These are phyloP conservation scores for Phytopythium aichiense DNA, from an alignment of 352 stramenopile genomes.

Conservation along the genomic window DNA sequence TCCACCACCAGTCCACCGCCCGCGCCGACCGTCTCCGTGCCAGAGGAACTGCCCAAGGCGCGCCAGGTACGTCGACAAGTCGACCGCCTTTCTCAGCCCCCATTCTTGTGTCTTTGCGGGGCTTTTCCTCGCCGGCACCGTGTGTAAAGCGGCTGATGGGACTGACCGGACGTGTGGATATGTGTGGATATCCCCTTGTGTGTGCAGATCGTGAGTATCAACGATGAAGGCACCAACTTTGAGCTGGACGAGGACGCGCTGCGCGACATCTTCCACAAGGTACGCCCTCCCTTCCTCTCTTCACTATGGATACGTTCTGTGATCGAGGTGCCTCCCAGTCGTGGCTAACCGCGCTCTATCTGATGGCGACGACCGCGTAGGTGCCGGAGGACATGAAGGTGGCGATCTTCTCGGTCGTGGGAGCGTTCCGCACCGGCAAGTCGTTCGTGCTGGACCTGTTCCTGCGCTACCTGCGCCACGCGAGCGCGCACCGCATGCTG, in stretches of 20 bases:
- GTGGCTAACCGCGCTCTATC: not conserved
- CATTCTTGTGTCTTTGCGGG: not conserved
- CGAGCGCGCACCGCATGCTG: conserved; percentile 46
- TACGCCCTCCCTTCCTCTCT: conserved; percentile 7
- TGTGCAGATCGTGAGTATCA: conserved; percentile 80
- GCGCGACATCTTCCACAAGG: conserved; percentile 65
- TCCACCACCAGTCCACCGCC: conserved; percentile 6
- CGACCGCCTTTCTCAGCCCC: not conserved
- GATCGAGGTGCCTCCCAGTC: too few species aligned
- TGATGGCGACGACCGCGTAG: conserved; percentile 10
- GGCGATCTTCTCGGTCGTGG: conserved; percentile 96
- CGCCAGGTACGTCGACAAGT: conserved; percentile 25
- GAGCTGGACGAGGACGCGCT: conserved; percentile 69
- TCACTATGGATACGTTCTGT: not conserved
- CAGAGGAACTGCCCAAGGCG: conserved; percentile 34
- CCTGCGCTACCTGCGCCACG: conserved; percentile 92
- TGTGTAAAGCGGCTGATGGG: too few species aligned
- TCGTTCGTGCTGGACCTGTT: conserved; percentile 98
- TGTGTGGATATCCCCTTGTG: too few species aligned
- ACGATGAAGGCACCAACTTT: conserved; percentile 86
- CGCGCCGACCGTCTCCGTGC: conserved; percentile 15
- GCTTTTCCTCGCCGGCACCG: not conserved
- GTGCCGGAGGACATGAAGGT: conserved; percentile 95
- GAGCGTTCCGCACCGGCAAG: conserved; percentile 98
- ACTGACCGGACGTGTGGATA: too few species aligned